Percentiles rank a stretch among this genome's conserved stretches.
Conservation (phyloP, 2,329 filamentous ascomycete species). For the Beauveria sp. region DNA sequence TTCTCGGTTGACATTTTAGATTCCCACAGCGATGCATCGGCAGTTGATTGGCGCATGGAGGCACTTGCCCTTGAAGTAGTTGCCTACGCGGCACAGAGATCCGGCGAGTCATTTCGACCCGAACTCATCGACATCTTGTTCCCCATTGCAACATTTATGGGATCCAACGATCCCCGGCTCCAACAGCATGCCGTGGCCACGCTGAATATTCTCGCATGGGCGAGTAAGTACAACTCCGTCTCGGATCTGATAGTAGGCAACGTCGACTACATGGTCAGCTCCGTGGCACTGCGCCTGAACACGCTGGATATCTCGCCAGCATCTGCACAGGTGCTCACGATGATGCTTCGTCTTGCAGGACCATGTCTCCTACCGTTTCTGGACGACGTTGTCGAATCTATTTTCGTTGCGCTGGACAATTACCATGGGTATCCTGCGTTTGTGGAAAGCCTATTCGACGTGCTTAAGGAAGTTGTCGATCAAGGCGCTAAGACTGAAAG, state of each 20-base stretch:
- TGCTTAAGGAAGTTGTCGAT: conserved; percentile 74
- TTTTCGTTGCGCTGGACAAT: conserved; percentile 88
- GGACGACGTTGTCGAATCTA: conserved; percentile 82
- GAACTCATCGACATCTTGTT: conserved; percentile 90
- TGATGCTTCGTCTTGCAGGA: conserved; percentile 89
- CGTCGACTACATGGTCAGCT: conserved; percentile 93
- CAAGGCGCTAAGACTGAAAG: conserved; percentile 61
- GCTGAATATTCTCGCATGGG: conserved; percentile 68
- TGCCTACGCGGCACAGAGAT: conserved; percentile 63
- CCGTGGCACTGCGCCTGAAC: conserved; percentile 80
- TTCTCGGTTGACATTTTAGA: conserved; percentile 58
- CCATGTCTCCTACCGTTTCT: conserved; percentile 76
- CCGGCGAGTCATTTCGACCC: conserved; percentile 62
- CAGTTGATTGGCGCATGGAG: conserved; percentile 62
- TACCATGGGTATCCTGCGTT: conserved; percentile 88
- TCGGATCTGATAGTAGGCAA: conserved; percentile 80
- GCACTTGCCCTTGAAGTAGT: conserved; percentile 76
- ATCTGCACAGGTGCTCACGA: conserved; percentile 79
- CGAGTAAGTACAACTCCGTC: conserved; percentile 68
- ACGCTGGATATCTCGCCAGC: conserved; percentile 88
- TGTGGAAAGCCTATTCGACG: conserved; percentile 77
- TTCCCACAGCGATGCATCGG: conserved; percentile 39
- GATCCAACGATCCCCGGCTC: conserved; percentile 58
- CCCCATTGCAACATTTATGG: conserved; percentile 81
- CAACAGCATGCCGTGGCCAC: conserved; percentile 76